Conservation (phyloP, 345 rosid genomes). For the Salix arbutifolia region DNA sequence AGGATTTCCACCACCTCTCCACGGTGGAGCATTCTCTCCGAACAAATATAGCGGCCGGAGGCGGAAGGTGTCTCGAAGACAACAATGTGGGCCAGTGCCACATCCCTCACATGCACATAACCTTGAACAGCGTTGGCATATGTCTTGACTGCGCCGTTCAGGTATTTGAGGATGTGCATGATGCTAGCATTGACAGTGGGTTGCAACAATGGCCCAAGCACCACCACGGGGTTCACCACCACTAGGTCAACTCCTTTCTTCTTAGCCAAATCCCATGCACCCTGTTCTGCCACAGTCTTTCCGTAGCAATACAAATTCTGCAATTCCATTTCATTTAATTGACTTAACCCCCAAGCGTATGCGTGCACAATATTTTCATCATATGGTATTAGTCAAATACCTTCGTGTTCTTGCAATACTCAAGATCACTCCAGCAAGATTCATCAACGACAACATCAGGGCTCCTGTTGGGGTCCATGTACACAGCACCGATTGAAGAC, state of each 20-base stretch:
- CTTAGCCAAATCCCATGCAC: constrained; percentile 70
- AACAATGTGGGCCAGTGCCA: constrained; percentile 79
- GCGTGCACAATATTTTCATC: too few relatives aligned
- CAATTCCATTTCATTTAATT: neutral
- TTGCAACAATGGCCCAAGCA: constrained; percentile 83
- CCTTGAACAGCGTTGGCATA: constrained; percentile 85
- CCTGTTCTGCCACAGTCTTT: constrained; percentile 84
- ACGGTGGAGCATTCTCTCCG: constrained; percentile 86
- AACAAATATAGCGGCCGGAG: constrained; percentile 85
- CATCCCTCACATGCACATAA: constrained; percentile 83
- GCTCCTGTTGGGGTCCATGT: constrained; percentile 82
- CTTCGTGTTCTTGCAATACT: constrained; percentile 91
- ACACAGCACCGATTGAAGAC: constrained; percentile 84
- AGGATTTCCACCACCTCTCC: constrained; percentile 92
- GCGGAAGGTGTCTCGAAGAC: constrained; percentile 79
- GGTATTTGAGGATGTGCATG: constrained; percentile 84
- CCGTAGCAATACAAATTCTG: constrained; percentile 99
- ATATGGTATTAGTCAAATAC: constrained; percentile 13
- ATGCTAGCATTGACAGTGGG: constrained; percentile 71
- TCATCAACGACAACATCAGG: constrained; percentile 78
- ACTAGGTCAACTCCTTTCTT: constrained; percentile 83
- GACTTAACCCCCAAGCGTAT: too few relatives aligned
- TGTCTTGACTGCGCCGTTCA: constrained; percentile 89
- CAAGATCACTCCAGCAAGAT: constrained; percentile 96
- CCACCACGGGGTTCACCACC: constrained; percentile 79